These are phyloP conservation scores for Aspergillus thermomutatus DNA, from an alignment of 2,329 filamentous ascomycete species.

Conservation along the genomic window DNA sequence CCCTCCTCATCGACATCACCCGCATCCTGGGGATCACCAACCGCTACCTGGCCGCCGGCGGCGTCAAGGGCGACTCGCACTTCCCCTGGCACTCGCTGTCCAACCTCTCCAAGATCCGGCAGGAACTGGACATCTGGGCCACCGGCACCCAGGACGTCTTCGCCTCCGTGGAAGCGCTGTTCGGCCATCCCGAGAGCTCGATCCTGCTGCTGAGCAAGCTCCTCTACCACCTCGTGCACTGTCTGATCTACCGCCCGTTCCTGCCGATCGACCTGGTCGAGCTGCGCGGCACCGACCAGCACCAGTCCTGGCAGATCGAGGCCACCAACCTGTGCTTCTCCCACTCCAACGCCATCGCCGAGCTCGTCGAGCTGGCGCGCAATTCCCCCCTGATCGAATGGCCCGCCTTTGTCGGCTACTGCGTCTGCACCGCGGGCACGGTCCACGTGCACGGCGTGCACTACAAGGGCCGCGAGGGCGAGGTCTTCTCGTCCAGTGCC, in stretches of 20 bases:
- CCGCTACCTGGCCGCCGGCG: slow-evolving; percentile 76
- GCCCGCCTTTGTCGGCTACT: slow-evolving; percentile 84
- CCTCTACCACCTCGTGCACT: slow-evolving; percentile 83
- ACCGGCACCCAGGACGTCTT: slow-evolving; percentile 77
- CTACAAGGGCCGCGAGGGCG: slow-evolving; percentile 64
- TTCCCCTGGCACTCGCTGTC: slow-evolving; percentile 89
- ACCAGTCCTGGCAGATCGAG: slow-evolving; percentile 90
- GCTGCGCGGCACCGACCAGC: slow-evolving; percentile 73
- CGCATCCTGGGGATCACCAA: slow-evolving; percentile 81
- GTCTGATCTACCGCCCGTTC: slow-evolving; percentile 81
- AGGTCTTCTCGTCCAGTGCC: slow-evolving; percentile 61
- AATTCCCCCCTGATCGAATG: slow-evolving; percentile 74
- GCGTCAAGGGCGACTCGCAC: slow-evolving; percentile 84
- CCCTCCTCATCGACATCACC: slow-evolving; percentile 80
- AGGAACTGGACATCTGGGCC: slow-evolving; percentile 82
- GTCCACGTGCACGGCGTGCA: slow-evolving; percentile 84
- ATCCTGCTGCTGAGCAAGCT: slow-evolving; percentile 78
- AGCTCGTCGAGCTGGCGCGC: slow-evolving; percentile 74
- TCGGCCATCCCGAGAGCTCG: slow-evolving; percentile 74
- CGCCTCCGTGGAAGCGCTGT: slow-evolving; percentile 69
- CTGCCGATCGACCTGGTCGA: slow-evolving; percentile 80
- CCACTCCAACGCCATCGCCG: slow-evolving; percentile 82
- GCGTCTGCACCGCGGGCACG: slow-evolving; percentile 79
- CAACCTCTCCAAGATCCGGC: slow-evolving; percentile 78
- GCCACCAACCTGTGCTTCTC: slow-evolving; percentile 83